A percentile compares a stretch with the other conserved stretches of the same genome.
phyloP scores from a whole-genome alignment of 208 protist species.

The Leishmania turanica region DNA sequence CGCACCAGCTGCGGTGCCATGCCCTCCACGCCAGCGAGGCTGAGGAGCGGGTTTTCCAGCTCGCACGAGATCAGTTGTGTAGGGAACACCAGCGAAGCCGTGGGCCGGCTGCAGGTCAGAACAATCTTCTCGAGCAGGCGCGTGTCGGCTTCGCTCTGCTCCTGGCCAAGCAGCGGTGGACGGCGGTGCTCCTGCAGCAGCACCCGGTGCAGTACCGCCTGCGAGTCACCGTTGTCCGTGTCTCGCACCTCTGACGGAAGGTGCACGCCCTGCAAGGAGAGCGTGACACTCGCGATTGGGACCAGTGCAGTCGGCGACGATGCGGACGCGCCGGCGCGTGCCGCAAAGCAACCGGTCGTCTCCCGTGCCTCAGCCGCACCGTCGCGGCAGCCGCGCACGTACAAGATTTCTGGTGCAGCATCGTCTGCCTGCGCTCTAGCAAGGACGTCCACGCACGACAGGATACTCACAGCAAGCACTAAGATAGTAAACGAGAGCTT shows the following conservation, averaged over 20 bases:
- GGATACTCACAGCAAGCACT: neutral
- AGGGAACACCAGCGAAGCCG: constrained; percentile 55
- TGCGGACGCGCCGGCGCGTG: neutral
- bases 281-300: constrained; percentile 10
- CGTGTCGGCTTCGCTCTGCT: neutral
- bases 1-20: constrained; percentile 22
- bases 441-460: neutral
- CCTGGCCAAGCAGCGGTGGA: constrained; percentile 19
- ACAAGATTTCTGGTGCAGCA: constrained; percentile 38
- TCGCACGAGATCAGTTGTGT: constrained; percentile 65
- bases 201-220: constrained; percentile 13
- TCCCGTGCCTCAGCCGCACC: constrained; percentile 28
- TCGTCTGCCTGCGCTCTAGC: neutral
- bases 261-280: constrained; percentile 57
- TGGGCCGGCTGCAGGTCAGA: constrained; percentile 38
- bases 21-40: constrained; percentile 7
- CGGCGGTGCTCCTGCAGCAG: constrained; percentile 31
- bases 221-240: neutral
- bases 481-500: neutral
- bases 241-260: constrained; percentile 38
- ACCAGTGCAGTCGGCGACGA: neutral
- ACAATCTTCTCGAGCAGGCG: constrained; percentile 6
- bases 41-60: constrained; percentile 46
- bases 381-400: constrained; percentile 59
- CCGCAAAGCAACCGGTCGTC: constrained; percentile 61